Evolutionary conservation across 192 early-diverging fungal species (phyloP), one percentile per base, ranked within the genome.

Genomic region (Coemansia sp.): DNA sequence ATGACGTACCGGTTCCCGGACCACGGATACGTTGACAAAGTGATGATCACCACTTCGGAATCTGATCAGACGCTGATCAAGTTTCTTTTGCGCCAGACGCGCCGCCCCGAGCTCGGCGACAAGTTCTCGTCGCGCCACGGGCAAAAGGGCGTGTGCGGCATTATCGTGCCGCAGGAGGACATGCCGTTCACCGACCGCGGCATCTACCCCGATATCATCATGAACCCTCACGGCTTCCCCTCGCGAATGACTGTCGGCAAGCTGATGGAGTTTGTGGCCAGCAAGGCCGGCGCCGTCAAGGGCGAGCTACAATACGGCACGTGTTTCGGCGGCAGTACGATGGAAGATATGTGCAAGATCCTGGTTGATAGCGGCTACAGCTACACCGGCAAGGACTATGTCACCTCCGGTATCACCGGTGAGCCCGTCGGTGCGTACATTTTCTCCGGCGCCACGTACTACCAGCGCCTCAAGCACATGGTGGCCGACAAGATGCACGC

Each of bases 401-500:
- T 99, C 31, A 97, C 95, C 18, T 94, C 91, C 20, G 94, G 89
- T 45, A 88, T 90, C 55, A 93, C 92, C 0, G 92, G 96, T 46
- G 95, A 99, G 71, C 90, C 94, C 0, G 70, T 99, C 23, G 87
- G 88, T 25, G 95, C 96, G 0, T 99, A 95, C 66, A 96, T 99
- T 13, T 99, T 97, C 83, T 94, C 93, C 84, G 96, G 96, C 33
- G 93, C 94, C 8, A 89, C 96, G 16, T 93, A 96, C 71, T 99
- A 99, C 75, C 95, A 97, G 80, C 95, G 95, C 66, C 85, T 99
- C 53, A 99, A 99, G 87, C 96, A 99, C 67, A 97, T 97, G 95
- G 95, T 99, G 3, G 90, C 95, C 81, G 96, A 99, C 82, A 99
- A 99, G 83, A 99, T 99, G 94, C 95, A 97, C 74, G 93, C 95